Conservation (phyloP, 2,329 filamentous ascomycete genomes). For the Xylaria sp. region DNA sequence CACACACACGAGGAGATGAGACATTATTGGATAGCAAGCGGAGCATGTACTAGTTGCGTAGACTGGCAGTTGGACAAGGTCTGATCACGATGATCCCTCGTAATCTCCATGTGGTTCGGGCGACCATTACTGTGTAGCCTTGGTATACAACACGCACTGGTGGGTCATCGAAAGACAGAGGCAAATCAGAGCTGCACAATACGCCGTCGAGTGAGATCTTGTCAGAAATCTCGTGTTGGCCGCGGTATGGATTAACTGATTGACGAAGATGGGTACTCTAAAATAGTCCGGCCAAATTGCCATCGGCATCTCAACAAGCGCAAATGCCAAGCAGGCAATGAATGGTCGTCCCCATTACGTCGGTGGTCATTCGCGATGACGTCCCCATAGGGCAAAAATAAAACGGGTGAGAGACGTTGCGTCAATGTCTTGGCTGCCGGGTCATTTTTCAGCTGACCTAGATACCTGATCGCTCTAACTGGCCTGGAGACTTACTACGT, state of each 20-base stretch:
- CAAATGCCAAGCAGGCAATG: conserved; percentile 2
- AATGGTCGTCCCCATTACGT: conserved; percentile 4
- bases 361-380: conserved; percentile 17
- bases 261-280: background rate
- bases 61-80: background rate
- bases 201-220: background rate
- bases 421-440: conserved; percentile 7
- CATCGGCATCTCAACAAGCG: background rate
- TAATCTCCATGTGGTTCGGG: background rate
- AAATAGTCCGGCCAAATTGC: background rate
- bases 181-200: background rate
- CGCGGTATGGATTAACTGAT: background rate
- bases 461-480: background rate
- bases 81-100: background rate
- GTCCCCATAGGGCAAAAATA: conserved; percentile 9
- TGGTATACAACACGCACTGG: background rate
- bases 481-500: too few relatives aligned
- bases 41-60: too few relatives aligned
- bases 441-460: background rate
- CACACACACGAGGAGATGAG: background rate
- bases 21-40: conserved; percentile 6
- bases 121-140: background rate
- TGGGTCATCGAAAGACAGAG: conserved; percentile 2
- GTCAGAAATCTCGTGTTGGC: background rate
- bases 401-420: conserved; percentile 12